Conservation (phyloP, 2,329 filamentous ascomycete species). For the Phaeosphaeria sp. region DNA sequence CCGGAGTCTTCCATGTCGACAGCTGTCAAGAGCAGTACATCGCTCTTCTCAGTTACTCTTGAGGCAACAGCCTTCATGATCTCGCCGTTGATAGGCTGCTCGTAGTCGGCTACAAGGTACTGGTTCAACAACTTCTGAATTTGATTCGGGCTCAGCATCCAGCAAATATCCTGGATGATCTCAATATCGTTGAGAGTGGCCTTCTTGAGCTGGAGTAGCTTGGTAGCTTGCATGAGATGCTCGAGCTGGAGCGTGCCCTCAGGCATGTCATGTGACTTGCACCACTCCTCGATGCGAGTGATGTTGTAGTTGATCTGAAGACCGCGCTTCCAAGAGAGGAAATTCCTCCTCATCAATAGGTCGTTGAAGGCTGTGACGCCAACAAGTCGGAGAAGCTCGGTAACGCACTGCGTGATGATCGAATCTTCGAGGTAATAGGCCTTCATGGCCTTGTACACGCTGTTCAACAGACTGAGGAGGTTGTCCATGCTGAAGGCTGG, state of each 20-base stretch:
- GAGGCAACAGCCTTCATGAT: slow-evolving; percentile 99
- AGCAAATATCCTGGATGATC: slow-evolving; percentile 99
- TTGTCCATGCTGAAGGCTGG: slow-evolving; percentile 99
- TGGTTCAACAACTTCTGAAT: slow-evolving; percentile 99
- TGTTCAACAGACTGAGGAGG: slow-evolving; percentile 91
- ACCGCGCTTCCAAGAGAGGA: slow-evolving; percentile 98
- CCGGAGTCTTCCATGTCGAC: slow-evolving; percentile 99
- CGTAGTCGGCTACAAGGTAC: slow-evolving; percentile 97
- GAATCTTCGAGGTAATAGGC: slow-evolving; percentile 96
- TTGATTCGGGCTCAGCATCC: slow-evolving; percentile 99
- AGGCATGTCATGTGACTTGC: slow-evolving; percentile 99
- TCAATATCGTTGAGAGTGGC: slow-evolving; percentile 98
- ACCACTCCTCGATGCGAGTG: slow-evolving; percentile 99
- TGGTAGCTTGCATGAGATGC: slow-evolving; percentile 99
- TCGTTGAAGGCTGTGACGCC: slow-evolving; percentile 99
- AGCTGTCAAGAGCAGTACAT: slow-evolving; percentile 88
- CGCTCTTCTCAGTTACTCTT: slow-evolving; percentile 96
- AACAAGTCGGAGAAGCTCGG: slow-evolving; percentile 88
- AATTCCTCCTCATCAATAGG: slow-evolving; percentile 95
- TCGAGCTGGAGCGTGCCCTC: slow-evolving; percentile 96
- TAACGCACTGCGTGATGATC: slow-evolving; percentile 94
- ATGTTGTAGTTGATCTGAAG: slow-evolving; percentile 99
- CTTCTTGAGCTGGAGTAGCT: slow-evolving; percentile 97
- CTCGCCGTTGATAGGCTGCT: slow-evolving; percentile 98
- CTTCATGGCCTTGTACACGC: slow-evolving; percentile 98